These are phyloP conservation scores for Pichia sp. DNA, from an alignment of 1,139 yeast species.

Conservation along the genomic window DNA sequence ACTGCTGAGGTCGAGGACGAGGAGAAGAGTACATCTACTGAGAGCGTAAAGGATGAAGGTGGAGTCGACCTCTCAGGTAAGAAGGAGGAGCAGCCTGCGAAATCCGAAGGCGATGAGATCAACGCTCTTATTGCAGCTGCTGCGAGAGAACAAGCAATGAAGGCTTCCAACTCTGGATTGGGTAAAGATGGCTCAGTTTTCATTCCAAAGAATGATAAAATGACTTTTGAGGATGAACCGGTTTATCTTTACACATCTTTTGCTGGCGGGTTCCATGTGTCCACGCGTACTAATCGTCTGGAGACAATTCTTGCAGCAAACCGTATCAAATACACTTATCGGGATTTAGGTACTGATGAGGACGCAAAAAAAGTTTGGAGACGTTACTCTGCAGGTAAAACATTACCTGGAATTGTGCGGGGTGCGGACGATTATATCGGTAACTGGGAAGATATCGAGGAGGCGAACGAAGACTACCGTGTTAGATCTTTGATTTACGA, in stretches of 20 bases:
- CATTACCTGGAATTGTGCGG: constrained; percentile 85
- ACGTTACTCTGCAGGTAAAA: constrained; percentile 64
- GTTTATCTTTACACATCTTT: constrained; percentile 77
- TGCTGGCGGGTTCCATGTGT: constrained; percentile 84
- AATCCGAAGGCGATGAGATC: constrained; percentile 17
- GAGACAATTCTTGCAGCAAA: constrained; percentile 73
- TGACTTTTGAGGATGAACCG: constrained; percentile 42
- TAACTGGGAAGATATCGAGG: constrained; percentile 72
- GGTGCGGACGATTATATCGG: constrained; percentile 85
- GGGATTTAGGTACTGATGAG: constrained; percentile 85
- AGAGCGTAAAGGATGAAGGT: constrained; percentile 1
- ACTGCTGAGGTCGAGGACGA: constrained; percentile 1
- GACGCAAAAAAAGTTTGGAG: constrained; percentile 85
- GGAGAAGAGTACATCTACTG: too few species aligned
- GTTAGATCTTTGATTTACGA: constrained; percentile 53
- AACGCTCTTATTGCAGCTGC: constrained; percentile 22
- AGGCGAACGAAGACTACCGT: constrained; percentile 77
- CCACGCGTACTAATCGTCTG: constrained; percentile 73
- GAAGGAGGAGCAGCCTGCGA: background rate
- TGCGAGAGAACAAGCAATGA: constrained; percentile 16
- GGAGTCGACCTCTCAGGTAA: too few species aligned
- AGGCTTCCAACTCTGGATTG: constrained; percentile 14
- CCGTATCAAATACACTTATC: constrained; percentile 56
- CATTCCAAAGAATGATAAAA: constrained; percentile 27
- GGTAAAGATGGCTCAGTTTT: constrained; percentile 23